Percentiles rank a stretch among this genome's conserved stretches.
Evolutionary conservation across 1,139 yeast genomes (phyloP).

Genomic region (Taphrina deformans): DNA sequence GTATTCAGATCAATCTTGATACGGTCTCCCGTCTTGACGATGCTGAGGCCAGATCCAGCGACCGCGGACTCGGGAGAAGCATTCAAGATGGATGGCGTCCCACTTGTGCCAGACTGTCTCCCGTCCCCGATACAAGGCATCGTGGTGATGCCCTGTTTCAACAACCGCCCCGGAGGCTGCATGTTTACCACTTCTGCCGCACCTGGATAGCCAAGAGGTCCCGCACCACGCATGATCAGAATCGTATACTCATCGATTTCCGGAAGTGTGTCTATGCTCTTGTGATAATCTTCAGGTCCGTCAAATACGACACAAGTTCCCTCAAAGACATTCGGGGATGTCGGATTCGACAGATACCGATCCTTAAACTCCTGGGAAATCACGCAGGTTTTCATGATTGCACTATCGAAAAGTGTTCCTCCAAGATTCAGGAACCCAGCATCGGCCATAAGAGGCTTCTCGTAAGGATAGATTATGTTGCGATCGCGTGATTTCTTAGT

Average conservation of each 20-base stretch:
- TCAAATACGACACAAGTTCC: slow-evolving; percentile 41
- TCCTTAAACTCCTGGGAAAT: slow-evolving; percentile 39
- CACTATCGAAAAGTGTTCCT: slow-evolving; percentile 40
- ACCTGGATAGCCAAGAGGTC: slow-evolving; percentile 42
- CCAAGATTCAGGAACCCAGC: slow-evolving; percentile 41
- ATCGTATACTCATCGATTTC: slow-evolving; percentile 39
- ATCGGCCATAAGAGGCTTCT: slow-evolving; percentile 36
- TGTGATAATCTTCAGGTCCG: slow-evolving; percentile 41
- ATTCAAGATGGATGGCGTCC: slow-evolving; percentile 41
- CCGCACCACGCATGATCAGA: slow-evolving; percentile 41
- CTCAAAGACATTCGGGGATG: slow-evolving; percentile 40
- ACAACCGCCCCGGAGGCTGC: slow-evolving; percentile 40
- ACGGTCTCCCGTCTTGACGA: slow-evolving; percentile 39
- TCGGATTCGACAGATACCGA: slow-evolving; percentile 39
- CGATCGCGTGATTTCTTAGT: slow-evolving; percentile 36
- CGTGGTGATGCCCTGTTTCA: slow-evolving; percentile 37
- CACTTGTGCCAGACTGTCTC: slow-evolving; percentile 41
- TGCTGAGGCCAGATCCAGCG: slow-evolving; percentile 38
- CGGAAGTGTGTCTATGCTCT: slow-evolving; percentile 35
- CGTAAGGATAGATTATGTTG: slow-evolving; percentile 38
- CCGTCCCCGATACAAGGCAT: slow-evolving; percentile 42
- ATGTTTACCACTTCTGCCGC: slow-evolving; percentile 42
- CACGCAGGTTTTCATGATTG: slow-evolving; percentile 43
- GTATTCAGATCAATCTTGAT: slow-evolving; percentile 39
- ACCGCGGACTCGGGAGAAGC: slow-evolving; percentile 41